Evolutionary conservation across 148 eudicot species (phyloP).

Genomic region (Vaccinium vitisidaea): DNA sequence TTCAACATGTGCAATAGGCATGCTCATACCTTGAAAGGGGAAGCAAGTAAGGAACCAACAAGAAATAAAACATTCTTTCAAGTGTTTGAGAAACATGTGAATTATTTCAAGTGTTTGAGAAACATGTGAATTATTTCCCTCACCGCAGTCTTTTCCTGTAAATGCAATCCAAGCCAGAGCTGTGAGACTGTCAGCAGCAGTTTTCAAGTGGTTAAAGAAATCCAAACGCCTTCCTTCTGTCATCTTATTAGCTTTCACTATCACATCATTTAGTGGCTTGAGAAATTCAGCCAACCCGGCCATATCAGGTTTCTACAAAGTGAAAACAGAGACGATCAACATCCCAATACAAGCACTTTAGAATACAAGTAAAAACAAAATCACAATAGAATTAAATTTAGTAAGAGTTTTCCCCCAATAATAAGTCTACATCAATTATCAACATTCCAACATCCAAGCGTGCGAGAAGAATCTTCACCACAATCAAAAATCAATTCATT

Average conservation of each 20-base stretch:
- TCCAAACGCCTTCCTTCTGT: constrained; percentile 80
- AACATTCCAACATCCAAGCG: neutral
- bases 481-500: neutral
- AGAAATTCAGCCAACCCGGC: constrained; percentile 73
- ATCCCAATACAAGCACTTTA: neutral
- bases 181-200: constrained; percentile 78
- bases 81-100: neutral
- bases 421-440: neutral
- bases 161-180: constrained; percentile 97
- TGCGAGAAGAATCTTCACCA: neutral
- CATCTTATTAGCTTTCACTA: constrained; percentile 64
- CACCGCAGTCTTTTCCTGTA: constrained; percentile 95
- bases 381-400: neutral
- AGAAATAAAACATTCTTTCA: neutral
- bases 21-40: constrained; percentile 76
- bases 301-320: constrained; percentile 86
- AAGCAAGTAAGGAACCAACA: constrained; percentile 1
- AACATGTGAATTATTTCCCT: constrained; percentile 17
- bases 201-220: constrained; percentile 76
- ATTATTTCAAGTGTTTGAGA: neutral
- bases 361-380: neutral
- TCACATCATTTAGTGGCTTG: constrained; percentile 74
- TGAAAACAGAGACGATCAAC: neutral
- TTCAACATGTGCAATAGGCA: constrained; percentile 97
- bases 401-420: neutral